Conservation (phyloP, 2,329 filamentous ascomycete species). For the Elsinoe ampelina region DNA sequence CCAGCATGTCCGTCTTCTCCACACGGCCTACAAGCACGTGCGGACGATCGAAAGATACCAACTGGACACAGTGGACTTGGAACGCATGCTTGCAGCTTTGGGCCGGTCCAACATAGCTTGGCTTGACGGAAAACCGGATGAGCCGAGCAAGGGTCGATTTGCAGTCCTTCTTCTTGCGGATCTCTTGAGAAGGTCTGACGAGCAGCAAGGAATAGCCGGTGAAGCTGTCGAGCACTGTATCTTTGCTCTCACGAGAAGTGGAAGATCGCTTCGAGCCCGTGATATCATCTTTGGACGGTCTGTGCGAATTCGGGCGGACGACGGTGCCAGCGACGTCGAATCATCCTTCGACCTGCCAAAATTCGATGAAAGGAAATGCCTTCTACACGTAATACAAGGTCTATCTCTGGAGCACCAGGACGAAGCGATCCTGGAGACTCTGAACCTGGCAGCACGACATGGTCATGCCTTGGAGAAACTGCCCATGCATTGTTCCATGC, state of each 20-base stretch:
- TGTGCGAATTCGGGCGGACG: background rate
- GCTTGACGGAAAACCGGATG: background rate
- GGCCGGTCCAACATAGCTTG: background rate
- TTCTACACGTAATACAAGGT: background rate
- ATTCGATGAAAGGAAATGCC: background rate
- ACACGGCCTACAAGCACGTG: conserved; percentile 7
- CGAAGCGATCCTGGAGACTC: background rate
- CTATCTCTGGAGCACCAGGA: background rate
- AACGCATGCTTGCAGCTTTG: background rate
- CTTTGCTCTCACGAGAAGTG: background rate
- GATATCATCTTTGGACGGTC: background rate
- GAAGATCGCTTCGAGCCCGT: background rate
- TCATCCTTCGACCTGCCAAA: background rate
- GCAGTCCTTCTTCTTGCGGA: background rate
- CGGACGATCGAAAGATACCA: background rate
- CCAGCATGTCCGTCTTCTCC: conserved; percentile 5
- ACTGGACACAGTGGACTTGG: conserved; percentile 15
- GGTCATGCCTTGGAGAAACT: background rate
- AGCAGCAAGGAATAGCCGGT: background rate
- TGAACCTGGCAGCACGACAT: background rate
- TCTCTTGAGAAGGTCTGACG: background rate
- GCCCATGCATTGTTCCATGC: background rate
- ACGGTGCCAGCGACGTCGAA: background rate
- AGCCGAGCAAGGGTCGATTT: background rate
- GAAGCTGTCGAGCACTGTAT: background rate